Conservation (phyloP, 139 green algal species). For the Edaphochlamys debaryana region DNA sequence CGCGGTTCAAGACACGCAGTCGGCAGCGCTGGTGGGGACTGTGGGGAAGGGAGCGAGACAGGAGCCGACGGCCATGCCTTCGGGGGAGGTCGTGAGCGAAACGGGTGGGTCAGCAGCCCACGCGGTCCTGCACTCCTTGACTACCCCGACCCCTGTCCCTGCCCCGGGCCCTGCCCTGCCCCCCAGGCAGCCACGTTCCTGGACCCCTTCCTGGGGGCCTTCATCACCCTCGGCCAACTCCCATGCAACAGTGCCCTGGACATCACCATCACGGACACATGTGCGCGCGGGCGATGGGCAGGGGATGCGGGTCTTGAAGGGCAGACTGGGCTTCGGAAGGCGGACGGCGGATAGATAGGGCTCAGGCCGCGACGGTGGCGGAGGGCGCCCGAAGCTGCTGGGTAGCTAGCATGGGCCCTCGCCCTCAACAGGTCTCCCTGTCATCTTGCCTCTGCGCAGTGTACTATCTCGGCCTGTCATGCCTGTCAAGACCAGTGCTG, state of each 20-base stretch:
- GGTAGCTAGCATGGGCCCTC: too few relatives aligned
- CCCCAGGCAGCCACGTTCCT: neutral
- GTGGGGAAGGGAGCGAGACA: too few relatives aligned
- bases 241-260: conserved; percentile 21
- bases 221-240: neutral
- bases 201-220: neutral
- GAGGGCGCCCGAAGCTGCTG: too few relatives aligned
- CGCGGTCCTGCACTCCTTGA: too few relatives aligned
- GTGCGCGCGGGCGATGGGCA: neutral
- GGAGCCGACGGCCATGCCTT: too few relatives aligned
- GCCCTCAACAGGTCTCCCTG: neutral
- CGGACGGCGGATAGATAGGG: too few relatives aligned
- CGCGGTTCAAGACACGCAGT: neutral
- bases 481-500: neutral
- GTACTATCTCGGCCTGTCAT: neutral
- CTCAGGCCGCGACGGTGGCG: too few relatives aligned
- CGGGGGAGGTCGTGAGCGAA: too few relatives aligned
- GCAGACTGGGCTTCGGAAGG: neutral
- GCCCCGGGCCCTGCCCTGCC: too few relatives aligned
- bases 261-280: neutral
- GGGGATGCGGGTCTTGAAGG: neutral
- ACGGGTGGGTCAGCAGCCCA: too few relatives aligned
- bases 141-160: too few relatives aligned
- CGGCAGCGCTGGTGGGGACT: too few relatives aligned
- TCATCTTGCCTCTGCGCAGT: neutral